These are phyloP conservation scores for Knoxia roxburghii DNA, from an alignment of 257 asterid species.

Conservation along the genomic window DNA sequence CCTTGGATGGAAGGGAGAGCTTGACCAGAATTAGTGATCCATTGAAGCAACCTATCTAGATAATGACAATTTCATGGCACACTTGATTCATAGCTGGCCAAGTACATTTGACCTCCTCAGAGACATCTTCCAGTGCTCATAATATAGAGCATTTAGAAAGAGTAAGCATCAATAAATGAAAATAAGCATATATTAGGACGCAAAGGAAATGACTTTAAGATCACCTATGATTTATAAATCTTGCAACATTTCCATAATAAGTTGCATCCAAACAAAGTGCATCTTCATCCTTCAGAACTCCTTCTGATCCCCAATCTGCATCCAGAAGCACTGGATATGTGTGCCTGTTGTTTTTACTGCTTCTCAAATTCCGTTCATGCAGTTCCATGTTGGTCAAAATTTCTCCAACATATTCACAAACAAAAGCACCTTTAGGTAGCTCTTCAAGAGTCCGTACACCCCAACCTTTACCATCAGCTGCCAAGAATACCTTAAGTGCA, in stretches of 20 bases:
- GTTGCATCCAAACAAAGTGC: constrained; percentile 52
- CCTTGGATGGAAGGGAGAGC: no score
- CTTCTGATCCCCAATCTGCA: constrained; percentile 47
- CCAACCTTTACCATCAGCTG: constrained; percentile 71
- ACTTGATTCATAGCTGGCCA: neutral
- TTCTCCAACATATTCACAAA: constrained; percentile 54
- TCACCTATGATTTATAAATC: constrained; percentile 47
- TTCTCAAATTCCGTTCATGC: constrained; percentile 26
- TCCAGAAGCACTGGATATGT: constrained; percentile 45
- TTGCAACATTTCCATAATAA: constrained; percentile 38
- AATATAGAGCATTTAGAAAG: neutral
- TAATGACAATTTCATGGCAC: neutral
- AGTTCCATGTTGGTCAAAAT: constrained; percentile 39
- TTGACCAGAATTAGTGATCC: no score
- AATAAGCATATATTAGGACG: neutral
- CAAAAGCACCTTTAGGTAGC: constrained; percentile 62
- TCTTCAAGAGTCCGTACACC: constrained; percentile 73
- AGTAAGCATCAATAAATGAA: neutral
- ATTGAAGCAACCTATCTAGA: neutral
- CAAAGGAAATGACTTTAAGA: neutral
- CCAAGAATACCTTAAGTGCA: constrained; percentile 47
- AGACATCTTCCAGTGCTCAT: neutral
- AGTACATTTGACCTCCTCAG: neutral
- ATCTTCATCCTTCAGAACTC: constrained; percentile 38
- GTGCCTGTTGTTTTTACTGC: constrained; percentile 23